Percentiles rank a stretch among this genome's conserved stretches.
phyloP scores from a whole-genome alignment of 73 alveolate genomes.

The Paramecium sexaurelia region DNA sequence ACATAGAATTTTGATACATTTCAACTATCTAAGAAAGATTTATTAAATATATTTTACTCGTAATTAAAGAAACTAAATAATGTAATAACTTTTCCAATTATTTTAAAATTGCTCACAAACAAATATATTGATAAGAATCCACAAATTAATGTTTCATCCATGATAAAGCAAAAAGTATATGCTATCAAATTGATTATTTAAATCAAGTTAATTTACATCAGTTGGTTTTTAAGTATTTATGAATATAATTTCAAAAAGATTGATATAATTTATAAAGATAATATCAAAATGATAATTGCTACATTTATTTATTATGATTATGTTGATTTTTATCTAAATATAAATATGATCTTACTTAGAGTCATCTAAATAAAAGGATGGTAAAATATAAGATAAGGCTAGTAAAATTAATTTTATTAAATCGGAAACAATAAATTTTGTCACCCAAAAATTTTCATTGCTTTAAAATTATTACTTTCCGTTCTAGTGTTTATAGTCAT shows the following conservation, averaged over 20 bases:
- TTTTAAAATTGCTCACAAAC: background rate
- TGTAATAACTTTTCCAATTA: background rate
- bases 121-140: background rate
- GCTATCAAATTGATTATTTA: background rate
- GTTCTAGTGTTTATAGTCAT: background rate
- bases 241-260: background rate
- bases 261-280: background rate
- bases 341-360: background rate
- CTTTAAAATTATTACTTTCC: background rate
- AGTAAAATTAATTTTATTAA: background rate
- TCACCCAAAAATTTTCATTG: background rate
- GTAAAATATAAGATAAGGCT: background rate
- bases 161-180: background rate
- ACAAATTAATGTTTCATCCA: background rate
- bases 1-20: background rate
- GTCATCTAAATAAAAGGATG: background rate
- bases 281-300: background rate
- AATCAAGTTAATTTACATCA: background rate
- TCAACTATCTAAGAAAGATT: background rate
- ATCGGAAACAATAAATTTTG: background rate
- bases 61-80: background rate
- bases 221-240: background rate
- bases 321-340: background rate
- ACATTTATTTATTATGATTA: background rate
- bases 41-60: background rate